These are phyloP conservation scores for Calonectria hawksworthii DNA, from an alignment of 2,329 filamentous ascomycete genomes.

Conservation along the genomic window DNA sequence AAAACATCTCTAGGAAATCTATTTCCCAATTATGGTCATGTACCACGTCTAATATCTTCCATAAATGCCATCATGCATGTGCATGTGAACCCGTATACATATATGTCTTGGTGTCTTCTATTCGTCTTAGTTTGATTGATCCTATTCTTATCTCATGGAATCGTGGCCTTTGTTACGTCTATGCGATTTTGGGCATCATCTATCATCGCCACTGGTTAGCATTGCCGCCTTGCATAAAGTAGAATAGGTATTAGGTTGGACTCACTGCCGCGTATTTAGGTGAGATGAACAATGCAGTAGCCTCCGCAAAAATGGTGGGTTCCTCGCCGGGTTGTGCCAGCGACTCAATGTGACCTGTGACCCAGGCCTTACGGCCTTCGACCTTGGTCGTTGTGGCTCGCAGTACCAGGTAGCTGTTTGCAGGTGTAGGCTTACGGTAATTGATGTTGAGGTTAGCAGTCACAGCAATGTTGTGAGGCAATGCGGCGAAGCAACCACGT, in stretches of 20 bases:
- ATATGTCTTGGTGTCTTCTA: not conserved
- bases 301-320: slow-evolving; percentile 81
- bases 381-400: slow-evolving; percentile 85
- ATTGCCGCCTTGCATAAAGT: not conserved
- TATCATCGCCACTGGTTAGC: slow-evolving; percentile 25
- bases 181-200: slow-evolving; percentile 51
- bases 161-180: slow-evolving; percentile 28
- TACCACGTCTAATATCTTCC: slow-evolving; percentile 19
- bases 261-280: slow-evolving; percentile 84
- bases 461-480: slow-evolving; percentile 88
- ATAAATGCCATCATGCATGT: slow-evolving; percentile 23
- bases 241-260: slow-evolving; percentile 35
- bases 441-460: slow-evolving; percentile 89
- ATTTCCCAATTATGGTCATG: not conserved
- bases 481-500: slow-evolving; percentile 86
- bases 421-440: slow-evolving; percentile 85
- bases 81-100: not conserved
- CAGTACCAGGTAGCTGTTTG: slow-evolving; percentile 82
- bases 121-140: slow-evolving; percentile 8
- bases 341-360: slow-evolving; percentile 88
- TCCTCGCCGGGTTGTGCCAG: slow-evolving; percentile 73
- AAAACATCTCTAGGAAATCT: not conserved
- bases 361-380: slow-evolving; percentile 95
- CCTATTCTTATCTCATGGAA: slow-evolving; percentile 23
- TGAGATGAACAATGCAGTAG: slow-evolving; percentile 89